These are phyloP conservation scores for Biscutella laevigata DNA, from an alignment of 441 rosid species.

Conservation along the genomic window DNA sequence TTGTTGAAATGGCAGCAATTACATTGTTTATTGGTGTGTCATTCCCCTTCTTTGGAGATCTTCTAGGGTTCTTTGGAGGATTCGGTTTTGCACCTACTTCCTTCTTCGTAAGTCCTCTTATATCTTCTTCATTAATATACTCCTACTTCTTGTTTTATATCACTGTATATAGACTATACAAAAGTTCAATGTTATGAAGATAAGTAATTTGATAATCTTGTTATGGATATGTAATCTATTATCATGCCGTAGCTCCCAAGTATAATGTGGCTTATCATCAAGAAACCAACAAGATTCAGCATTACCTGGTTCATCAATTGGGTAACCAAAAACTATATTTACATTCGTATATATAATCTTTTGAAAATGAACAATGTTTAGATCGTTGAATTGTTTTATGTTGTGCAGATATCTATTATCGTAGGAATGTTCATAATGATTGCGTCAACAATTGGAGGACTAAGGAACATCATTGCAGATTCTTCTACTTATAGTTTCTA, in stretches of 20 bases:
- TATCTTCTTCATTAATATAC: not conserved
- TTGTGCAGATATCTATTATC: conserved; percentile 42
- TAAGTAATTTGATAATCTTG: not conserved
- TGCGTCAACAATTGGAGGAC: conserved; percentile 84
- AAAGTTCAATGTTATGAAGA: not conserved
- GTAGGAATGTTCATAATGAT: conserved; percentile 68
- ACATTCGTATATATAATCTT: not conserved
- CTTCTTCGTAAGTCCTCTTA: conserved; percentile 56
- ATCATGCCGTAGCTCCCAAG: conserved; percentile 64
- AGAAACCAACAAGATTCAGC: conserved; percentile 75
- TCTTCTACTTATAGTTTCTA: conserved; percentile 74
- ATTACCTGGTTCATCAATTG: conserved; percentile 70
- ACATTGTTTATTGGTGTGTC: conserved; percentile 70
- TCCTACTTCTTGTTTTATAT: no score
- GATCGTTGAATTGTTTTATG: not conserved
- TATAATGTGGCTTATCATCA: conserved; percentile 79
- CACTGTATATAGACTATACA: not conserved
- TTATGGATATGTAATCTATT: not conserved
- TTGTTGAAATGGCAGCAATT: conserved; percentile 44
- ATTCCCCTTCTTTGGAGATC: conserved; percentile 90
- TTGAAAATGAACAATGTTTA: not conserved
- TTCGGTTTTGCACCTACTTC: conserved; percentile 94
- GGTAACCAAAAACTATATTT: conserved; percentile 43
- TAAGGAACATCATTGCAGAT: conserved; percentile 68
- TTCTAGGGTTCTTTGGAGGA: conserved; percentile 95